Evolutionary conservation across 495 filamentous ascomycete genomes (phyloP), one percentile per base, ranked within the genome.

Genomic region (Aspergillus baeticus): DNA sequence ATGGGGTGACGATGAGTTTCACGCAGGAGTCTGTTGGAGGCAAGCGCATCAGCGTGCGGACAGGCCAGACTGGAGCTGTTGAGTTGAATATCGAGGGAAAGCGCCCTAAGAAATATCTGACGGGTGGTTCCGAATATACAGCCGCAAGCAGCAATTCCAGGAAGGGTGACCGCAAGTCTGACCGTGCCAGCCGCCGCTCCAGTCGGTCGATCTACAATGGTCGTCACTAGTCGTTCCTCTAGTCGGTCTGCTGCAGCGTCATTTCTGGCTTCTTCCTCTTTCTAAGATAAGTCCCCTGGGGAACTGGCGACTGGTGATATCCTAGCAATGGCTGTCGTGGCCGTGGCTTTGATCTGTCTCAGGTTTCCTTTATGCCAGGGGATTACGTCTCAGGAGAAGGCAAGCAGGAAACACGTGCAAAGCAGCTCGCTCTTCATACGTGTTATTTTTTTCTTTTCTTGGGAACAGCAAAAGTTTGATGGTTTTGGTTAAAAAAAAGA

Each of bases 1-100:
- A 76, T 36, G 76, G 75, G 38, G 66, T 78, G 41, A 75, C 70
- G 21, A 73, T 79, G 53, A 69, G 62, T 42, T 74, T 79, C 51
- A 63, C 63, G 10, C 66, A 69, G 39, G 68, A 75, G 23, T 64
- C 67, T 10, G 62, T 77, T 17, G 69, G 61, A 1, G 70, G 72
- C 35, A 75, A 76, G 61, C 64, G 56, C 43, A 76, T 79, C 61
- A 74, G 64, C 36, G 67, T 79, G 36, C 70, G 70, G n/a, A 68
- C 72, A 6, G 71, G 69, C 10, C 68, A 77, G 2, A 61, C 68
- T 7, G 75, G 75, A 34, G 69, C 64, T 2, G 57, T 76, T 22
- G 71, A 71, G 42, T 52, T 78, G 52, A 73, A 72, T 49, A 72
- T 77, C 47, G 69, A 69, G 47, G 70, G 69, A 20, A 68, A 63